phyloP scores from a whole-genome alignment of 108 stramenopile genomes.

The Fragilaria crotonensis region DNA sequence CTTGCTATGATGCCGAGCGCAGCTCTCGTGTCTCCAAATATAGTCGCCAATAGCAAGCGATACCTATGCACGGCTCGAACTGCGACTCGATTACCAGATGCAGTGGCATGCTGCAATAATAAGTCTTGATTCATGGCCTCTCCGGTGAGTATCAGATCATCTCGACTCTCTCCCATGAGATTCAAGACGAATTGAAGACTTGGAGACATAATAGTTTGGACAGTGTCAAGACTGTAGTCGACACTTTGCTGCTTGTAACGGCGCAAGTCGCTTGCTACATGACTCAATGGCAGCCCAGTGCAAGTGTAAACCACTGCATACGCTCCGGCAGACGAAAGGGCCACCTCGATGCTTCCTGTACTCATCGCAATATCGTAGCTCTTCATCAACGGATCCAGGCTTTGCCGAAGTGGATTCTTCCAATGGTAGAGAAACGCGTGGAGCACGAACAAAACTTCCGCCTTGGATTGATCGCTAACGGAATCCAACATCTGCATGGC shows the following conservation, averaged over 20 bases:
- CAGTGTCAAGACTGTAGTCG: neutral
- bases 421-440: conserved; percentile 1
- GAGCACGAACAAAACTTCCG: neutral
- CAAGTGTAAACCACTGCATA: conserved; percentile 17
- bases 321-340: conserved; percentile 4
- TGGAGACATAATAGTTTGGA: neutral
- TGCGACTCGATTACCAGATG: neutral
- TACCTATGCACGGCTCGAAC: conserved; percentile 17
- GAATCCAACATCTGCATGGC: neutral
- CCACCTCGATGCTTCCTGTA: conserved; percentile 14
- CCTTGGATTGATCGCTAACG: neutral
- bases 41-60: conserved; percentile 16
- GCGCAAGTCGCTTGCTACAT: neutral
- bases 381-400: conserved; percentile 25
- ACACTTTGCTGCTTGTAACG: neutral
- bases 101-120: neutral
- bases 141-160: neutral
- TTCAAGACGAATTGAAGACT: neutral
- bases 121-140: neutral
- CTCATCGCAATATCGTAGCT: conserved; percentile 12
- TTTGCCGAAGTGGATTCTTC: conserved; percentile 15
- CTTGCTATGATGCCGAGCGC: neutral
- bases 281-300: conserved; percentile 23
- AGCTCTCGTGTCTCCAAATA: conserved; percentile 9
- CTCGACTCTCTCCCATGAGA: neutral